These are phyloP conservation scores for Colletotrichum sp. DNA, from an alignment of 2,329 filamentous ascomycete species.

Conservation along the genomic window DNA sequence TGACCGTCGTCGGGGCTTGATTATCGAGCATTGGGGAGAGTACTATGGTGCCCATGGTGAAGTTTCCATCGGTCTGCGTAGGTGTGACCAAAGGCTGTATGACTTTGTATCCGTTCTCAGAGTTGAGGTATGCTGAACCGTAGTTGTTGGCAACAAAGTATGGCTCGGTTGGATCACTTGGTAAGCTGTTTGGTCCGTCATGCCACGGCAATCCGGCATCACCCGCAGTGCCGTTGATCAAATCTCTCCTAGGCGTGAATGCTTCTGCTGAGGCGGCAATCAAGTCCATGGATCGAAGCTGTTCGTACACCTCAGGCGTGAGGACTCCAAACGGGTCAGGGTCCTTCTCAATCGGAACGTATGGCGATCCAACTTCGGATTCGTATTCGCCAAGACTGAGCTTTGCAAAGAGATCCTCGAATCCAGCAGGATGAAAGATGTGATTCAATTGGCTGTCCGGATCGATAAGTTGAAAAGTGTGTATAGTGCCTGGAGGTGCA, in stretches of 20 bases:
- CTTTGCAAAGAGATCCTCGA: constrained; percentile 45
- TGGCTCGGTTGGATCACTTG: constrained; percentile 31
- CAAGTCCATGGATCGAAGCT: not conserved
- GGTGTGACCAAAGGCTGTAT: constrained; percentile 47
- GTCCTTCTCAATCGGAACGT: not conserved
- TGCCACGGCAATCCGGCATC: constrained; percentile 37
- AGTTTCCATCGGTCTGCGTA: constrained; percentile 41
- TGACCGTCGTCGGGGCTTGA: not conserved
- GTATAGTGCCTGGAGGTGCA: constrained; percentile 47
- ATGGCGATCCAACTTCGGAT: constrained; percentile 5
- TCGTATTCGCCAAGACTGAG: constrained; percentile 31
- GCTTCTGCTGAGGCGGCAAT: constrained; percentile 26
- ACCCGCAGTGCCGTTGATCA: constrained; percentile 44
- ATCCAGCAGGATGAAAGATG: constrained; percentile 48
- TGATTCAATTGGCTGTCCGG: constrained; percentile 51
- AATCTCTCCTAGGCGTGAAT: constrained; percentile 42
- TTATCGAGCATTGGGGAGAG: constrained; percentile 24
- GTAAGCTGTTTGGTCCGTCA: constrained; percentile 36
- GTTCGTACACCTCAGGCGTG: constrained; percentile 34
- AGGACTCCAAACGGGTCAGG: not conserved
- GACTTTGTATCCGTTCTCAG: constrained; percentile 43
- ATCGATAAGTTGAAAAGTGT: constrained; percentile 52
- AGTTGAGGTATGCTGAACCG: constrained; percentile 48
- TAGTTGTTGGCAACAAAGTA: constrained; percentile 50
- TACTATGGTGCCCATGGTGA: constrained; percentile 49